Evolutionary conservation across 768 basidiomycete species (phyloP).

Genomic region (Mycena olivaceomarginata): DNA sequence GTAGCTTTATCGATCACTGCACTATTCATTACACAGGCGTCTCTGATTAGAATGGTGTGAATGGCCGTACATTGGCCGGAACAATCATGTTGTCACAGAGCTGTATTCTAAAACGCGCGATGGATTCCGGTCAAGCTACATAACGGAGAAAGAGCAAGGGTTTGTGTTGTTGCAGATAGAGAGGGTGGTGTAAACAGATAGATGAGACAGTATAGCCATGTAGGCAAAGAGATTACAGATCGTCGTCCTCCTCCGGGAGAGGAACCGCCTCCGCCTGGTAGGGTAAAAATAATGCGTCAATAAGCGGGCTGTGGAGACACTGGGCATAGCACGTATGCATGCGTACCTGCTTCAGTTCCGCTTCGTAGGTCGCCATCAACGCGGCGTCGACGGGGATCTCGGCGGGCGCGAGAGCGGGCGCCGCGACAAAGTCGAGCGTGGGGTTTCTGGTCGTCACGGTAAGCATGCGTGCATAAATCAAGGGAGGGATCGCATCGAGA

Average conservation of each 20-base stretch:
- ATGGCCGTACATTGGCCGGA: conserved; percentile 29
- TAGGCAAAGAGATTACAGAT: conserved; percentile 68
- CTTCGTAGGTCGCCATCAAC: conserved; percentile 88
- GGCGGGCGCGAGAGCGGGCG: conserved; percentile 95
- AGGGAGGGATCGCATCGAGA: too few species aligned
- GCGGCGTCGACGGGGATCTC: conserved; percentile 89
- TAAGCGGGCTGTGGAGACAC: conserved; percentile 37
- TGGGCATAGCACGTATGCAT: background rate
- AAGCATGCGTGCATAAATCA: conserved; percentile 4
- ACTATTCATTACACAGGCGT: background rate
- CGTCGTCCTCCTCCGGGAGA: conserved; percentile 98
- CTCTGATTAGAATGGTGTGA: background rate
- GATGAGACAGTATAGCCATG: conserved; percentile 32
- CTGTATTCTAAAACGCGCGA: conserved; percentile 43
- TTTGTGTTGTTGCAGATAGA: conserved; percentile 42
- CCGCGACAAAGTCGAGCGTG: conserved; percentile 95
- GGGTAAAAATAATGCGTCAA: conserved; percentile 2
- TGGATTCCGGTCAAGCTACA: conserved; percentile 43
- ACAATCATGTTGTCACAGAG: conserved; percentile 37
- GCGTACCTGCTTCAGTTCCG: conserved; percentile 82
- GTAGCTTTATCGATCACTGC: conserved; percentile 36
- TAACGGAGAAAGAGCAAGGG: conserved; percentile 27
- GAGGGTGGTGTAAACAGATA: conserved; percentile 39
- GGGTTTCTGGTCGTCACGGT: conserved; percentile 75
- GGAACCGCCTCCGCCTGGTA: conserved; percentile 90